Evolutionary conservation across 2,329 filamentous ascomycete genomes (phyloP).

Genomic region (Ophiocordyceps camponoti-saundersi): DNA sequence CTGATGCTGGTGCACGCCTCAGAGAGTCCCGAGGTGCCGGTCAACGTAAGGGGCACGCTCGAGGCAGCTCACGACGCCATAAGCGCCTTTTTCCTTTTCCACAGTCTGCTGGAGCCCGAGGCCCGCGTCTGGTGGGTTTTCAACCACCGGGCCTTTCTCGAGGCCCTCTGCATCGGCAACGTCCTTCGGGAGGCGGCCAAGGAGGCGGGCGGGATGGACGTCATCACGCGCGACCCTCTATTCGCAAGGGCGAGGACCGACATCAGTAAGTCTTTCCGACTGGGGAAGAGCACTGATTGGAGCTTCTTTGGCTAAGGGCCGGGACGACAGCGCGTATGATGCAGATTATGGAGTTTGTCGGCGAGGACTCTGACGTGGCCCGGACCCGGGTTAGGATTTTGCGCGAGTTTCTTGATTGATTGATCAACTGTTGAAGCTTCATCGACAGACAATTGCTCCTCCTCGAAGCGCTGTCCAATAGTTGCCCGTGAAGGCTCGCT

Average conservation of each 20-base stretch:
- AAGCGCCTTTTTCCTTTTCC: slow-evolving; percentile 57
- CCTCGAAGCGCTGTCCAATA: not conserved
- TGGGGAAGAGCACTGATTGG: not conserved
- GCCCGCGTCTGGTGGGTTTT: slow-evolving; percentile 75
- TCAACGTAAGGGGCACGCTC: slow-evolving; percentile 51
- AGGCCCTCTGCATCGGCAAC: slow-evolving; percentile 51
- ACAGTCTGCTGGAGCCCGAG: slow-evolving; percentile 50
- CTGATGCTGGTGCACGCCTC: slow-evolving; percentile 64
- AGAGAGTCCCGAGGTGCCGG: slow-evolving; percentile 44
- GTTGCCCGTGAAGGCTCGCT: not conserved
- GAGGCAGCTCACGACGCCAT: slow-evolving; percentile 65
- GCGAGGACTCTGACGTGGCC: slow-evolving; percentile 40
- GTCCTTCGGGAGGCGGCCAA: slow-evolving; percentile 34
- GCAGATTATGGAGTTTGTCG: slow-evolving; percentile 43
- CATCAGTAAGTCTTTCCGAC: slow-evolving; percentile 30
- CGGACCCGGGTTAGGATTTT: slow-evolving; percentile 41
- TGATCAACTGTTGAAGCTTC: too few relatives aligned
- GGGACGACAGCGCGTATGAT: slow-evolving; percentile 37
- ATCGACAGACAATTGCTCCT: not conserved
- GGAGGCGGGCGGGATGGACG: slow-evolving; percentile 27
- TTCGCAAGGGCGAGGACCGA: slow-evolving; percentile 42
- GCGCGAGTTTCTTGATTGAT: slow-evolving; percentile 28
- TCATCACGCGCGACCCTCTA: slow-evolving; percentile 33
- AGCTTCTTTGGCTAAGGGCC: not conserved
- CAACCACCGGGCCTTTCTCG: slow-evolving; percentile 64